These are phyloP conservation scores for Leptographium procerum DNA, from an alignment of 2,329 filamentous ascomycete species.

Conservation along the genomic window DNA sequence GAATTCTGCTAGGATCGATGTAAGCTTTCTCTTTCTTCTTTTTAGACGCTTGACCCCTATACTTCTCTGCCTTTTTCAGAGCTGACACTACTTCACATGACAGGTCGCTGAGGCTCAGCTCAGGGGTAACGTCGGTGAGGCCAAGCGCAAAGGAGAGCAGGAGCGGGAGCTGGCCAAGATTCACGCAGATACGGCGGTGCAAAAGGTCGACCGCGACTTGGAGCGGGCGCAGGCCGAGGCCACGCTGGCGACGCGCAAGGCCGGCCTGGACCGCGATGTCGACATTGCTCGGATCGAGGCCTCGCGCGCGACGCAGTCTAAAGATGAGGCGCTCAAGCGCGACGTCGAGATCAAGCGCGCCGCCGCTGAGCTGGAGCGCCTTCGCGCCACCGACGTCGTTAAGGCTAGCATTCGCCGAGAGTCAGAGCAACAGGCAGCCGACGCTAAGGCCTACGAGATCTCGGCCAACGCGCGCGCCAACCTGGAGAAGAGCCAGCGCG, in stretches of 20 bases:
- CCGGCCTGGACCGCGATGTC: slow-evolving; percentile 60
- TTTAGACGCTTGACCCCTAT: neutral
- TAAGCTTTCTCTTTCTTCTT: neutral
- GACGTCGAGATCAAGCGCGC: slow-evolving; percentile 69
- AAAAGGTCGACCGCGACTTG: slow-evolving; percentile 74
- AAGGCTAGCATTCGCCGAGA: slow-evolving; percentile 62
- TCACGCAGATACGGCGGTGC: slow-evolving; percentile 71
- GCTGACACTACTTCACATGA: neutral
- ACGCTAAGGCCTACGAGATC: slow-evolving; percentile 49
- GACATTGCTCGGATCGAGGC: slow-evolving; percentile 67
- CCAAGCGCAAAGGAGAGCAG: slow-evolving; percentile 65
- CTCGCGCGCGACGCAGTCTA: slow-evolving; percentile 58
- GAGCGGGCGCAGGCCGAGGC: slow-evolving; percentile 73
- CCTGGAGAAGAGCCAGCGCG: slow-evolving; percentile 36
- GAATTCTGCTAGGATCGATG: slow-evolving; percentile 42
- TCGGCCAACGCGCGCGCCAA: slow-evolving; percentile 47
- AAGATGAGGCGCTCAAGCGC: slow-evolving; percentile 70
- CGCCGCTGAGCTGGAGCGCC: slow-evolving; percentile 67
- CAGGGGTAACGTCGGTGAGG: slow-evolving; percentile 63
- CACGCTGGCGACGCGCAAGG: slow-evolving; percentile 60
- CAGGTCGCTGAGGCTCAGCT: slow-evolving; percentile 53
- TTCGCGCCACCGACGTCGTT: slow-evolving; percentile 66
- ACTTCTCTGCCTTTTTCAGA: no score
- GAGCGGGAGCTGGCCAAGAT: slow-evolving; percentile 85
- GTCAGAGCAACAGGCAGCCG: slow-evolving; percentile 56